phyloP scores from a whole-genome alignment of 768 basidiomycete species.

The Hypholoma fasciculare region DNA sequence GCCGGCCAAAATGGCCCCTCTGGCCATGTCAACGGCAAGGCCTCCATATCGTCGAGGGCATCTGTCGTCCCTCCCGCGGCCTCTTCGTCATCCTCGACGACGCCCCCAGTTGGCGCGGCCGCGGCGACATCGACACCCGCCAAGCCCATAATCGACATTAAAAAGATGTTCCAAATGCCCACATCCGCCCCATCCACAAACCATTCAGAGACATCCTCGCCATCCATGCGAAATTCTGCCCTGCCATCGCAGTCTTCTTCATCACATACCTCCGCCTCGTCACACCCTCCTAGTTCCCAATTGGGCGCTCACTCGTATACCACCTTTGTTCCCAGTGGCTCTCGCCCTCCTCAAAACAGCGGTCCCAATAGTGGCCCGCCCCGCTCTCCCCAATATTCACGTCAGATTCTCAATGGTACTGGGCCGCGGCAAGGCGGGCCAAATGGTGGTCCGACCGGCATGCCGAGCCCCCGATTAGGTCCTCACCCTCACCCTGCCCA shows the following conservation, averaged over 20 bases:
- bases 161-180: slow-evolving; percentile 61
- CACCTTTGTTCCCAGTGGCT: slow-evolving; percentile 46
- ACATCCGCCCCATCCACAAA: slow-evolving; percentile 52
- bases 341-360: slow-evolving; percentile 43
- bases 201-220: slow-evolving; percentile 56
- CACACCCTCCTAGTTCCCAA: slow-evolving; percentile 41
- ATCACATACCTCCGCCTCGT: slow-evolving; percentile 26
- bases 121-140: slow-evolving; percentile 32
- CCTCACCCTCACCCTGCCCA: slow-evolving; percentile 58
- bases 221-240: slow-evolving; percentile 51
- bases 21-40: slow-evolving; percentile 65
- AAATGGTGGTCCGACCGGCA: slow-evolving; percentile 53
- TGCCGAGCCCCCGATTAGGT: slow-evolving; percentile 69
- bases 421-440: slow-evolving; percentile 58
- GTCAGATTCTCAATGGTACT: slow-evolving; percentile 62
- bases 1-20: slow-evolving; percentile 5
- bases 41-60: slow-evolving; percentile 44
- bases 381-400: slow-evolving; percentile 65
- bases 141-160: slow-evolving; percentile 54
- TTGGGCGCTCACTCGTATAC: slow-evolving; percentile 44
- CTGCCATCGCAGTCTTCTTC: slow-evolving; percentile 50
- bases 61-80: slow-evolving; percentile 27
- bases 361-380: slow-evolving; percentile 53
- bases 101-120: slow-evolving; percentile 27
- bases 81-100: slow-evolving; percentile 36